Evolutionary conservation across 805 yeast species (phyloP), one percentile per base, ranked within the genome.

Genomic region (Blastobotrys americana): DNA sequence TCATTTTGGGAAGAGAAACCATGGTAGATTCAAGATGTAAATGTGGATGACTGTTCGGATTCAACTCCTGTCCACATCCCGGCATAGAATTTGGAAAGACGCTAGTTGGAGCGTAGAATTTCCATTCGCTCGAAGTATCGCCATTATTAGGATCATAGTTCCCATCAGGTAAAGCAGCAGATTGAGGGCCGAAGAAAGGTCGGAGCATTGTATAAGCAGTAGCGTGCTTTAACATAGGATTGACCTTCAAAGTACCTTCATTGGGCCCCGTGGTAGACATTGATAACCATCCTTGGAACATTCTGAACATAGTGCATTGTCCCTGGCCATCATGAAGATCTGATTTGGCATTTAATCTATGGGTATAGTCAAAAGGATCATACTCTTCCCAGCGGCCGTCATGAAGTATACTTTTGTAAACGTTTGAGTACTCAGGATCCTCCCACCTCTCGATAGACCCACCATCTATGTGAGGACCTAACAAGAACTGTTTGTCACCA

Each of bases 391-490:
- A 70, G 9, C 52, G 45, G 3, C 70, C 71, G 17, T 45, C 47
- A 22, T 61, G 64, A 31, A 66, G 65, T 18, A 72, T 67, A 35
- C 56, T 59, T 4, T 53, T 44, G 51, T 71, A 72, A 20, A 60
- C 62, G 8, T 54, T 50, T n/a, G 68, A 48, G 52, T 69, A 71
- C 19, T 55, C 60, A 10, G 44, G 49, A 52, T 71, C 74, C 50
- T 70, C 74, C 75, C 75, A 71, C 39, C 75, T 52, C 49, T 70
- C 74, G 31, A 70, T 54, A 1, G 71, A 61, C 10, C 71, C 67
- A n/a, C 68, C 59, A 47, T 71, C 74, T n/a, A 61, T 54, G 43
- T 71, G 74, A 18, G 68, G 63, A 23, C 65, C 67, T 34, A 70
- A 57, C 3, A 68, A 45, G 22, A 57, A 51, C 27, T 33, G 25